Conservation (phyloP, 331 rosid genomes). For the Erythrophleum ivorense region DNA sequence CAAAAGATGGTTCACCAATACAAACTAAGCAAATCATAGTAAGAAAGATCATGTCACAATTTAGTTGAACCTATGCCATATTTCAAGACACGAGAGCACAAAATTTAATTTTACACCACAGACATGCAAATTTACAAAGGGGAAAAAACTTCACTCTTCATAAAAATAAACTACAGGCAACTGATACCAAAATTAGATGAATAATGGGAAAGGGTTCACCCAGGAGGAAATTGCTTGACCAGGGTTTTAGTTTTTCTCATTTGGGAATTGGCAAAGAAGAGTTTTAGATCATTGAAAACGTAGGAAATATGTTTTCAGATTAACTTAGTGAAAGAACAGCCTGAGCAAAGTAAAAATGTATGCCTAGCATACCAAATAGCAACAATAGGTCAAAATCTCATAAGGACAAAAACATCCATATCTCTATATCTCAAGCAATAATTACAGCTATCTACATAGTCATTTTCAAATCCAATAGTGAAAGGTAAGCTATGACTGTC, state of each 20-base stretch:
- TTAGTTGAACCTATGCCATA: background rate
- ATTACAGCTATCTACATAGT: slow-evolving; percentile 9
- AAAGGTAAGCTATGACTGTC: slow-evolving; percentile 1
- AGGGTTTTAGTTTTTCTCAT: background rate
- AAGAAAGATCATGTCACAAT: background rate
- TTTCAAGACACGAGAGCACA: background rate
- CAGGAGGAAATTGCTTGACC: slow-evolving; percentile 5
- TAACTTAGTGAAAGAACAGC: slow-evolving; percentile 22
- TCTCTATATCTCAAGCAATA: background rate
- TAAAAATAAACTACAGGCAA: background rate
- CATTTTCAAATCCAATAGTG: background rate
- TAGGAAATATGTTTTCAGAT: background rate
- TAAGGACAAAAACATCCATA: slow-evolving; percentile 5
- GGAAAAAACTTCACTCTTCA: background rate
- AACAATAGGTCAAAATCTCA: background rate
- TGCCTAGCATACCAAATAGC: background rate
- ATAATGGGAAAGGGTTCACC: background rate
- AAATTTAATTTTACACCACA: background rate
- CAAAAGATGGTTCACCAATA: background rate
- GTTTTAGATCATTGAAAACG: background rate
- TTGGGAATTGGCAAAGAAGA: background rate
- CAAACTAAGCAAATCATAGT: background rate
- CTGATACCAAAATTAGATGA: background rate
- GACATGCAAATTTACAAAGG: background rate
- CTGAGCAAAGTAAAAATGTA: slow-evolving; percentile 35